Base-by-base conservation (phyloP, 1,284 basidiomycete genomes). In the Puccinia brachypodii region DNA sequence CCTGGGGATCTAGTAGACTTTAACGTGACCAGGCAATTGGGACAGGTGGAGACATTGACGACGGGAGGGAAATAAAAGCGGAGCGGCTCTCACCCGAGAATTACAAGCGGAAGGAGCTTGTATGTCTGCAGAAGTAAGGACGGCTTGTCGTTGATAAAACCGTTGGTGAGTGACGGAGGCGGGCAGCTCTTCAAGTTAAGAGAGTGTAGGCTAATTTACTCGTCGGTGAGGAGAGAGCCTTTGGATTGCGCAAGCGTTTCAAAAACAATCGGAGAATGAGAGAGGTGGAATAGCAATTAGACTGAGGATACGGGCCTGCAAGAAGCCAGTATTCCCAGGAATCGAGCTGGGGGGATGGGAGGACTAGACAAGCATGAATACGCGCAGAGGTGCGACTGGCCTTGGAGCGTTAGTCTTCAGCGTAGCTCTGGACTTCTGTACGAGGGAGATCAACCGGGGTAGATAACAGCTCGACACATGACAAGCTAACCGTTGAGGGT, bases 371-470 rank as follows among this genome's bases (percentile, higher is more conserved):
- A 53, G n/a, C 7, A 56, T 19, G 28, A 56, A 56, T 56, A 56
- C 22, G 22, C 53, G 19, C 53, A 56, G n/a, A n/a, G 53, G 11
- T 25, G 53, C 1, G 53, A 56, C n/a, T 56, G 11, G 42, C 42
- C 42, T 22, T 56, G 11, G n/a, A 56, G n/a, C 11, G 3, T 56
- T 56, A 56, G 9, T 1, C 53, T 53, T 53, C 50, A 22, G 16
- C 19, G 16, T 8, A 53, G 50, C 16, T 53, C 50, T 53, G 19
- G 50, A 11, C 50, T 53, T 53, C 50, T 53, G 50, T 8, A 53
- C 53, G n/a, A 25, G 53, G 53, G n/a, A 56, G 53, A 56, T 56
- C 53, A 56, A 56, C 53, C 53, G 53, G 53, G 53, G 53, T 56
- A 56, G 53, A 56, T 2, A 56, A 56, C 53, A 3, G 53, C 53